These are phyloP conservation scores for Batkoa obscura DNA, from an alignment of 371 early-diverging fungal species.

Conservation along the genomic window DNA sequence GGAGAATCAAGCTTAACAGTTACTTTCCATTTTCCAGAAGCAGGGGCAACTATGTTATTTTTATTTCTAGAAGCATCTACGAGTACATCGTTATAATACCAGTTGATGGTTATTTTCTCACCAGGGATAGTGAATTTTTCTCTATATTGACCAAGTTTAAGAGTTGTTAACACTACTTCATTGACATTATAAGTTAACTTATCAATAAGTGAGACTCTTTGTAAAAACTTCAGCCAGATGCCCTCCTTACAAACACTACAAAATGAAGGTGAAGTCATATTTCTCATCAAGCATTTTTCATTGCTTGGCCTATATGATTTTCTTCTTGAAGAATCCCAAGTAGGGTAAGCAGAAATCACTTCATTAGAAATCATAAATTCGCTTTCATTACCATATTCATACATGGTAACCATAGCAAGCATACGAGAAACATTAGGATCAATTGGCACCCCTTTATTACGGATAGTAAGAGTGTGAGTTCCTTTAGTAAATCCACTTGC, in stretches of 20 bases:
- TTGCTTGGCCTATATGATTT: conserved; percentile 28
- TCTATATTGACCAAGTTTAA: not conserved
- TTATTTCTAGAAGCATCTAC: not conserved
- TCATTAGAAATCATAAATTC: conserved; percentile 14
- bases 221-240: conserved; percentile 24
- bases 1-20: not conserved
- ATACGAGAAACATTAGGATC: conserved; percentile 24
- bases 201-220: conserved; percentile 24
- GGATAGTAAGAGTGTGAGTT: not conserved
- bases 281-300: conserved; percentile 36
- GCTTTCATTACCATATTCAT: conserved; percentile 24
- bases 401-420: conserved; percentile 26
- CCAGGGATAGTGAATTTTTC: not conserved
- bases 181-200: conserved; percentile 18
- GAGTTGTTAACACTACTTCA: not conserved
- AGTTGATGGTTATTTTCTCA: not conserved
- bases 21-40: not conserved
- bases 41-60: not conserved
- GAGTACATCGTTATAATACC: not conserved
- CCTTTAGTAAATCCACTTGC: not conserved
- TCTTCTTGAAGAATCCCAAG: conserved; percentile 14
- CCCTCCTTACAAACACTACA: conserved; percentile 36
- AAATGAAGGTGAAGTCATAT: conserved; percentile 23
- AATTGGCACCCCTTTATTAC: not conserved
- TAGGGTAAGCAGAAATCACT: conserved; percentile 24